Base-by-base conservation (phyloP, 306 rosid genomes). In the Aeschynomene evenia region DNA sequence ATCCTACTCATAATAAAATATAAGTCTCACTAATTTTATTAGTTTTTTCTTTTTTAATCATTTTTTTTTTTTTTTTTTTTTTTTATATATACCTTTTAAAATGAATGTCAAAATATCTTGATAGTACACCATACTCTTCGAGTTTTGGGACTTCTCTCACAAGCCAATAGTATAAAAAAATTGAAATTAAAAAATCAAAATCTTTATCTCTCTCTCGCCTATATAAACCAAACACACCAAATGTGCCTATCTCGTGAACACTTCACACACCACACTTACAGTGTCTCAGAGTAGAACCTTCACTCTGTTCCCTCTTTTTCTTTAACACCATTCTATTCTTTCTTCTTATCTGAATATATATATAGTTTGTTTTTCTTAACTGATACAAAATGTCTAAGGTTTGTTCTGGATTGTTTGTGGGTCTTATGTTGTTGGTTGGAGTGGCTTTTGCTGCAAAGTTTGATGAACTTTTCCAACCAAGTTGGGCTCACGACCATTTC, bases 401-500 rank as follows among this genome's bases (percentile, higher is more conserved):
- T 79, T 63, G 15, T 40, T 70, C 15, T 46, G 51, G 64, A 19
- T 39, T 79, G 23, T 68, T 80, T 23, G 33, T 87, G 63, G 77
- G 86, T 68, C 69, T 88, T 67, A 19, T 73, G 62, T 20, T 72
- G 16, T 20, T 72, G 16, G 28, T 77, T 51, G 85, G 88, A 55
- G 68, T 60, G 20, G 85, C 52, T 18, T 33, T 56, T 12, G 87
- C 68, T 18, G 79, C 95, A 1, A 87, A 78, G 58, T 94, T 94
- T 33, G 91, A 84, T 4, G 79, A 94, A 58, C 97, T 94, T 22
- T 94, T 90, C 75, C 96, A 91, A 55, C 88, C 97, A 5, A 75
- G 75, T 39, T 94, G 97, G 99, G 99, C 97, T 31, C 10, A 23
- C 0, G 97, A 94, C 59, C 99, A 94, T 79, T 83, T 90, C 71